phyloP scores from a whole-genome alignment of 2,329 filamentous ascomycete species.

The Aplosporella prunicola region DNA sequence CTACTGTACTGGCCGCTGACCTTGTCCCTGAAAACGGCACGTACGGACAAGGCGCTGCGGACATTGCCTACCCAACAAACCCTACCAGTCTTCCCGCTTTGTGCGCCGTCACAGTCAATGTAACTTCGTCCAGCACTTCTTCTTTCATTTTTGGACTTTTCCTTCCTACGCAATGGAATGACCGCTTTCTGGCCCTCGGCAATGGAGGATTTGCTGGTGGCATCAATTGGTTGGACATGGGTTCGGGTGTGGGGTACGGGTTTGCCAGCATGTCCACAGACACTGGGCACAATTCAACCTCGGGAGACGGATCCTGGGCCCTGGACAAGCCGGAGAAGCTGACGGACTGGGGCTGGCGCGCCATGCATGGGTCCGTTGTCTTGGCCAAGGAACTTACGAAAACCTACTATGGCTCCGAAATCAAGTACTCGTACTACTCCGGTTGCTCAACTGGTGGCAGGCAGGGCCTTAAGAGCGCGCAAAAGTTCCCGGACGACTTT shows the following conservation, averaged over 20 bases:
- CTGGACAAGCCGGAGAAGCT: slow-evolving; percentile 27
- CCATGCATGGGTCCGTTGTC: slow-evolving; percentile 39
- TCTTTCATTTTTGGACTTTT: slow-evolving; percentile 32
- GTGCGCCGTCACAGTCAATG: slow-evolving; percentile 30
- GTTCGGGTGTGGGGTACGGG: slow-evolving; percentile 26
- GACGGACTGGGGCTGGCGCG: slow-evolving; percentile 27
- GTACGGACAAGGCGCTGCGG: slow-evolving; percentile 27
- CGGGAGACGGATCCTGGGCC: slow-evolving; percentile 28
- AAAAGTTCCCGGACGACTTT: slow-evolving; percentile 47
- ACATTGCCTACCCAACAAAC: slow-evolving; percentile 33
- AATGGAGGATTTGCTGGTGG: slow-evolving; percentile 40
- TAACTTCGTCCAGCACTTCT: slow-evolving; percentile 24
- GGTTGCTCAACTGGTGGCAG: slow-evolving; percentile 53
- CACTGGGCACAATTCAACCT: slow-evolving; percentile 35
- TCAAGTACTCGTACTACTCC: slow-evolving; percentile 37
- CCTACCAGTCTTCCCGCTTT: slow-evolving; percentile 29
- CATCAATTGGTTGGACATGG: slow-evolving; percentile 43
- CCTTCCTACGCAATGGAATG: slow-evolving; percentile 30
- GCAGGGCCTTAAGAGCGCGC: slow-evolving; percentile 46
- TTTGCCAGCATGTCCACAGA: slow-evolving; percentile 38
- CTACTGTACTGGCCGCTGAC: slow-evolving; percentile 28
- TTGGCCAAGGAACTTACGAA: slow-evolving; percentile 40
- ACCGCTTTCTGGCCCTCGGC: slow-evolving; percentile 30
- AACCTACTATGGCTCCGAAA: slow-evolving; percentile 37
- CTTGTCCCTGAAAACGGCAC: slow-evolving; percentile 26